phyloP scores from a whole-genome alignment of 148 eudicot species.

The Amaranthus palmeri region DNA sequence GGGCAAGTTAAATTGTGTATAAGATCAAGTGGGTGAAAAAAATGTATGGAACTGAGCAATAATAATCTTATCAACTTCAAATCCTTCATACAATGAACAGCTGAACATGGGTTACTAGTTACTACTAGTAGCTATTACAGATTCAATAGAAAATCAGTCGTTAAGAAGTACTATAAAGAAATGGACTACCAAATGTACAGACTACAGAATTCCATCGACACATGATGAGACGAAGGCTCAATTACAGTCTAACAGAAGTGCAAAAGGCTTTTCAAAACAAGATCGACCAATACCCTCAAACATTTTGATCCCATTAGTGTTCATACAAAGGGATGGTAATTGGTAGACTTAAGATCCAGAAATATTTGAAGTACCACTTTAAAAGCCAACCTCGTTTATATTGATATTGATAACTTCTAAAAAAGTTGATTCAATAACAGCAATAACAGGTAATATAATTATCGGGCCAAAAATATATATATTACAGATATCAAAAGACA shows the following conservation, averaged over 20 bases:
- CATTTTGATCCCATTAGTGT: slow-evolving; percentile 12
- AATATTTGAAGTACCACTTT: slow-evolving; percentile 16
- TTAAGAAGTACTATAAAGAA: no score
- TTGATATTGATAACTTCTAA: slow-evolving; percentile 10
- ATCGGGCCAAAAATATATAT: slow-evolving; percentile 19
- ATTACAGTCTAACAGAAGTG: not conserved
- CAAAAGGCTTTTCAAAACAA: not conserved
- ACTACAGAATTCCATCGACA: no score
- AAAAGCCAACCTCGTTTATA: slow-evolving; percentile 19
- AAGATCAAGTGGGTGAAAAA: no score
- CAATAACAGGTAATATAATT: slow-evolving; percentile 1
- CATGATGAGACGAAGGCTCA: not conserved
- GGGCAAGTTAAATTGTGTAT: no score
- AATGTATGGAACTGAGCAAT: no score
- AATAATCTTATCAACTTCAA: no score
- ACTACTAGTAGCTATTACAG: no score
- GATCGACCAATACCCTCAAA: slow-evolving; percentile 20
- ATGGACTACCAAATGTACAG: no score
- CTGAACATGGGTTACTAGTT: no score
- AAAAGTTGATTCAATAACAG: not conserved
- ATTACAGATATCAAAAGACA: slow-evolving; percentile 48
- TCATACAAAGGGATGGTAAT: slow-evolving; percentile 11
- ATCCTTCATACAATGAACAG: no score
- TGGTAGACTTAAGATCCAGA: not conserved
- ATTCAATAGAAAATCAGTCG: no score